Conservation (phyloP, 208 protist genomes). For the Cochliopodium minus region DNA sequence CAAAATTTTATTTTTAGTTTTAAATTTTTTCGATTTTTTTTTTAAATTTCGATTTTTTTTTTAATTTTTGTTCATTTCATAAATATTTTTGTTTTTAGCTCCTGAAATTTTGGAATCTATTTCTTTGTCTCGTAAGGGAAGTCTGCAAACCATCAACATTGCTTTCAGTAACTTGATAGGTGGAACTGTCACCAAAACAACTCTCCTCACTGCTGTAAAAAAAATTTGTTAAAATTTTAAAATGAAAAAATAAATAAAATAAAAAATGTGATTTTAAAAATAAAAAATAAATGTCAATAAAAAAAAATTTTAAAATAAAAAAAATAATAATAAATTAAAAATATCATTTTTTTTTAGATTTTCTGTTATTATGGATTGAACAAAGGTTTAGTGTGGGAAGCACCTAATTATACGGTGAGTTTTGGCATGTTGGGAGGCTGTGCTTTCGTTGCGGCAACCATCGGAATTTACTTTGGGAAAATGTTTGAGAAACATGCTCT, state of each 20-base stretch:
- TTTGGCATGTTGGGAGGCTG: no score
- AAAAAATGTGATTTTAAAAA: neutral
- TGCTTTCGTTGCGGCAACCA: no score
- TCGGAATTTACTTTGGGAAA: no score
- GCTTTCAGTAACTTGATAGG: conserved; percentile 34
- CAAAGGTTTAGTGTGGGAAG: conserved; percentile 25
- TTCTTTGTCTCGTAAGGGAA: conserved; percentile 30
- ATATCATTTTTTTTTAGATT: conserved; percentile 12
- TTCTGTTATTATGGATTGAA: conserved; percentile 27
- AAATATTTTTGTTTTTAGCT: conserved; percentile 17
- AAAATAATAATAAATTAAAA: neutral
- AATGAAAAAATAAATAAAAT: neutral
- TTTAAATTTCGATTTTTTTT: no score
- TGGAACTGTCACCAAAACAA: conserved; percentile 34
- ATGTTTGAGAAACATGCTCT: no score
- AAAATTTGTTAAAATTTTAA: neutral
- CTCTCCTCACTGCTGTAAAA: conserved; percentile 26
- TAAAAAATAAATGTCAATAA: neutral
- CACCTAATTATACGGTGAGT: conserved; percentile 27
- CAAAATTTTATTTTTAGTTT: no score
- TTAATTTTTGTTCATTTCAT: no score
- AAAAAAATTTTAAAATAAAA: neutral
- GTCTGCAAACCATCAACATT: conserved; percentile 32
- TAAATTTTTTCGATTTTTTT: no score
- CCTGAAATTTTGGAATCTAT: conserved; percentile 37